These are phyloP conservation scores for Trichomonascaceae sp. DNA, from an alignment of 1,139 yeast species.

Conservation along the genomic window DNA sequence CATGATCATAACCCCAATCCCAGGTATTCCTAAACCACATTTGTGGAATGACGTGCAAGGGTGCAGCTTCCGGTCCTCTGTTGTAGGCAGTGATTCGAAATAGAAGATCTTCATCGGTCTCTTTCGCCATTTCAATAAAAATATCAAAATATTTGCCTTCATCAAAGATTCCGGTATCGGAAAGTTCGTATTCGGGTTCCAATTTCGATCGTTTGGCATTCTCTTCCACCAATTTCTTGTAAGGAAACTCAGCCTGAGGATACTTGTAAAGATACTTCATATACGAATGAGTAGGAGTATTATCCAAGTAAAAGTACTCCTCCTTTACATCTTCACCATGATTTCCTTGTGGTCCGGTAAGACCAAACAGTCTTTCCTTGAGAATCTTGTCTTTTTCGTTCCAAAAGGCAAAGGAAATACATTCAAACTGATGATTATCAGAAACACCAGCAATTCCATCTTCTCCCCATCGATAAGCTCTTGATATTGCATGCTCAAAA, in stretches of 20 bases:
- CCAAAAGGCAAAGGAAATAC: slow-evolving; percentile 83
- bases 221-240: slow-evolving; percentile 64
- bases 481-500: slow-evolving; percentile 75
- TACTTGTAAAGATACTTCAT: slow-evolving; percentile 91
- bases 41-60: slow-evolving; percentile 83
- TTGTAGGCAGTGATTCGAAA: slow-evolving; percentile 89
- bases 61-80: slow-evolving; percentile 77
- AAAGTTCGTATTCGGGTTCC: slow-evolving; percentile 65
- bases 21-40: slow-evolving; percentile 85
- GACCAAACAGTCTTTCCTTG: slow-evolving; percentile 83
- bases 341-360: slow-evolving; percentile 89
- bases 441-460: slow-evolving; percentile 92
- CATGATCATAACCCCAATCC: slow-evolving; percentile 61
- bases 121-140: slow-evolving; percentile 87
- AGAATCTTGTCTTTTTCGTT: slow-evolving; percentile 81
- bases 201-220: slow-evolving; percentile 59
- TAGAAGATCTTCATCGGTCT: slow-evolving; percentile 68
- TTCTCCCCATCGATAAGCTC: slow-evolving; percentile 94
- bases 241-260: slow-evolving; percentile 82
- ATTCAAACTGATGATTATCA: slow-evolving; percentile 75
- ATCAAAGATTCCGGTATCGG: slow-evolving; percentile 70
- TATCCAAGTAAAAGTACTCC: slow-evolving; percentile 78
- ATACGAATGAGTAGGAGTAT: slow-evolving; percentile 89
- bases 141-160: slow-evolving; percentile 85
- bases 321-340: slow-evolving; percentile 96